Conservation (phyloP, 495 filamentous ascomycete genomes). For the Trichoderma orchidacearum region DNA sequence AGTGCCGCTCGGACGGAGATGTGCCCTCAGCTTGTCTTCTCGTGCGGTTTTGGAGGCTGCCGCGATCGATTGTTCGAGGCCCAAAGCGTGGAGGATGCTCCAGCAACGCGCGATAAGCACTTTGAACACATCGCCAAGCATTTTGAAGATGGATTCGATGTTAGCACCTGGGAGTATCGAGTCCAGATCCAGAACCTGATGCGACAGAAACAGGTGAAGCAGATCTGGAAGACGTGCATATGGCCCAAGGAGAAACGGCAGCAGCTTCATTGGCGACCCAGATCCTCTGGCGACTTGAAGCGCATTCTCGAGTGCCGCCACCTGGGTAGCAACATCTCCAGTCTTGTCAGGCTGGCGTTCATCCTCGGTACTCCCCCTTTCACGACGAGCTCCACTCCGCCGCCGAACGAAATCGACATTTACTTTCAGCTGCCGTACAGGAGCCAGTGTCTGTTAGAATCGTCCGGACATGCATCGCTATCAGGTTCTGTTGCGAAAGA, state of each 20-base stretch:
- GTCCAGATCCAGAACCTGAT: constrained; percentile 5
- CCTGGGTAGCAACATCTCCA: constrained; percentile 2
- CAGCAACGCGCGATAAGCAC: background rate
- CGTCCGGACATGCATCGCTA: background rate
- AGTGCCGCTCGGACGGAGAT: background rate
- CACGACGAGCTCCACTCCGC: background rate
- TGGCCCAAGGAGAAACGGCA: constrained; percentile 4
- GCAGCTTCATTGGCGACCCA: constrained; percentile 1
- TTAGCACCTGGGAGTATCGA: constrained; percentile 2
- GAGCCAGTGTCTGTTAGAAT: constrained; percentile 1
- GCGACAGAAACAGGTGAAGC: constrained; percentile 3
- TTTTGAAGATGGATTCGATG: constrained; percentile 2
- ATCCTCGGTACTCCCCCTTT: constrained; percentile 1
- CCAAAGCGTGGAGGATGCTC: background rate
- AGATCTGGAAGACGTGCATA: constrained; percentile 4
- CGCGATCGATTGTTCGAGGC: constrained; percentile 4
- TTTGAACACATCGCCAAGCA: constrained; percentile 5
- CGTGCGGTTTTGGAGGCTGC: constrained; percentile 4
- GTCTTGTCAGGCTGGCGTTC: constrained; percentile 1
- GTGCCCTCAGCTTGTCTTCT: constrained; percentile 5
- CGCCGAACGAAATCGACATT: background rate
- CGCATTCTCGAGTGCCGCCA: constrained; percentile 4
- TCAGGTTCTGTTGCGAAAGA: background rate
- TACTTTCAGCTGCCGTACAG: constrained; percentile 1
- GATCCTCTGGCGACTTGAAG: constrained; percentile 3